A percentile compares a stretch with the other conserved stretches of the same genome.
These are phyloP conservation scores for Knoxdaviesia proteae DNA, from an alignment of 2,329 filamentous ascomycete species.

Conservation along the genomic window DNA sequence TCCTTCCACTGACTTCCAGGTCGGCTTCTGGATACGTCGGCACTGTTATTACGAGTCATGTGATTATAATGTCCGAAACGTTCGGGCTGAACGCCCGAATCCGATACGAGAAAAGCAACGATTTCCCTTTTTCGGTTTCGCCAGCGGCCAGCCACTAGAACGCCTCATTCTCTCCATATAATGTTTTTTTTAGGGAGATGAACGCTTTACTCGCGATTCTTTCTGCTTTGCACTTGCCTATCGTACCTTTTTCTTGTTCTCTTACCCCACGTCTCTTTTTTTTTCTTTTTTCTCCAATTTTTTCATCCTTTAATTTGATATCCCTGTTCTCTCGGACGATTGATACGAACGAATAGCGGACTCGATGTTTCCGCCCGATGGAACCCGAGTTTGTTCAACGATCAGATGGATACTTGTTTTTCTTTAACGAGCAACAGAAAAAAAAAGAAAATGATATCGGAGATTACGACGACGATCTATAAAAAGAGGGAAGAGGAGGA, in stretches of 20 bases:
- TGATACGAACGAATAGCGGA: too few relatives aligned
- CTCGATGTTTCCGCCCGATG: too few relatives aligned
- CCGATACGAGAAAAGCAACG: not conserved
- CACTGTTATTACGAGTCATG: not conserved
- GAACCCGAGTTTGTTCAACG: too few relatives aligned
- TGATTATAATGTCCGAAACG: not conserved
- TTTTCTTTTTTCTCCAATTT: not conserved
- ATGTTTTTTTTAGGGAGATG: not conserved
- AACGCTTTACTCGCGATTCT: conserved; percentile 3
- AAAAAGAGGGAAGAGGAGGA: too few relatives aligned
- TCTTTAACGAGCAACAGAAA: too few relatives aligned
- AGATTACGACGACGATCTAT: too few relatives aligned
- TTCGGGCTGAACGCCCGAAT: not conserved
- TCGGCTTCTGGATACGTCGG: not conserved
- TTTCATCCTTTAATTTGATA: not conserved
- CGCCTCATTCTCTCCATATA: not conserved
- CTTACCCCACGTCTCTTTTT: not conserved
- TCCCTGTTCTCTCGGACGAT: not conserved
- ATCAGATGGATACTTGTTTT: too few relatives aligned
- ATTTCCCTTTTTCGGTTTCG: not conserved
- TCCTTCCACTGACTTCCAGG: not conserved
- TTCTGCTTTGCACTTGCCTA: not conserved
- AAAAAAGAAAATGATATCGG: too few relatives aligned
- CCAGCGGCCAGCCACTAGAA: too few relatives aligned
- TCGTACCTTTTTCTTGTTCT: not conserved